These are phyloP conservation scores for Benincasa hispida DNA, from an alignment of 306 rosid genomes.

Conservation along the genomic window DNA sequence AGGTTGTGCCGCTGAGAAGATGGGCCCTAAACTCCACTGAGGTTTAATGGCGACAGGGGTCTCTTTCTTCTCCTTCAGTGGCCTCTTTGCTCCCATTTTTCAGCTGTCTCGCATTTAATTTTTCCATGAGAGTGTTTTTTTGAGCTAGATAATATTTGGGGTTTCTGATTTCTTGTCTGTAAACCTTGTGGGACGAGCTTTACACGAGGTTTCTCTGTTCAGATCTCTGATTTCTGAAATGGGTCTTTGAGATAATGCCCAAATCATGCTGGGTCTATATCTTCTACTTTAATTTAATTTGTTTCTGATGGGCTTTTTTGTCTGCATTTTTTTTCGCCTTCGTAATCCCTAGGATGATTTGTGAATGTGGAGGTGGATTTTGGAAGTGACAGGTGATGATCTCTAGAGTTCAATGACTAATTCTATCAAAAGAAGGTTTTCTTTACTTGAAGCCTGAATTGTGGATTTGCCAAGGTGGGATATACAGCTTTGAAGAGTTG, in stretches of 20 bases:
- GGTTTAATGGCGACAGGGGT: conserved; percentile 11
- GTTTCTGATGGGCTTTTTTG: background rate
- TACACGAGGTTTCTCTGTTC: background rate
- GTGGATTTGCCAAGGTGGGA: background rate
- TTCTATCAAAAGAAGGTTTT: background rate
- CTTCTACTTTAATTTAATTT: background rate
- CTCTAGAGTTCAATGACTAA: background rate
- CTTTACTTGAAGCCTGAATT: background rate
- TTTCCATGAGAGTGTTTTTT: background rate
- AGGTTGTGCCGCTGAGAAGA: conserved; percentile 10
- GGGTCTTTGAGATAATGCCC: conserved; percentile 7
- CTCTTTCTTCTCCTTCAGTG: background rate
- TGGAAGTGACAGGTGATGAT: conserved; percentile 2
- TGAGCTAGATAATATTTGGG: conserved; percentile 1
- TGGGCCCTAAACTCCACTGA: conserved; percentile 17
- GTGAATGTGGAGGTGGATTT: conserved; percentile 6
- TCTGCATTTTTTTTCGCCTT: background rate
- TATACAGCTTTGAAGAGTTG: background rate
- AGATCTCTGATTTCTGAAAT: conserved; percentile 10
- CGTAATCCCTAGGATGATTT: background rate
- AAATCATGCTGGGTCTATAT: background rate
- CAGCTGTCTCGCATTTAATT: conserved; percentile 10
- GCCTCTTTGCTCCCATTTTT: conserved; percentile 5
- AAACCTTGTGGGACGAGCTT: conserved; percentile 9
- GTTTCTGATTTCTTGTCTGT: conserved; percentile 5